Percentiles rank a stretch among this genome's conserved stretches.
Conservation (phyloP, 2,329 filamentous ascomycete genomes). For the Stagonosporopsis vannaccii region DNA sequence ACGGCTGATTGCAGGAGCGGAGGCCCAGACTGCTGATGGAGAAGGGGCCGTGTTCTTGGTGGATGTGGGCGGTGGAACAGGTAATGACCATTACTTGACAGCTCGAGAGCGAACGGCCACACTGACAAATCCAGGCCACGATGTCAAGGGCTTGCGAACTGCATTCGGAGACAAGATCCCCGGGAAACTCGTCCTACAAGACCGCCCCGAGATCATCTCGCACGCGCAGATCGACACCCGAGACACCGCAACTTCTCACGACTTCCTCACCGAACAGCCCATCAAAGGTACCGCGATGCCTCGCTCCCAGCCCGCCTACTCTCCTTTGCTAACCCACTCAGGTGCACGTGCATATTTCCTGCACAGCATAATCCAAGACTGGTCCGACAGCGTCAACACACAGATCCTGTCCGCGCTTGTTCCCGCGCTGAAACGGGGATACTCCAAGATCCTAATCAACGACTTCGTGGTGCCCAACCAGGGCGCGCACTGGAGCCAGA, state of each 20-base stretch:
- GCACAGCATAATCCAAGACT: conserved; percentile 42
- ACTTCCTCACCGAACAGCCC: conserved; percentile 43
- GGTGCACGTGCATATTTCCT: conserved; percentile 38
- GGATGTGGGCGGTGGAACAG: conserved; percentile 34
- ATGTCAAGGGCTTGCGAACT: conserved; percentile 29
- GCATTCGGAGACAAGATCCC: conserved; percentile 25
- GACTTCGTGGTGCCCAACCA: conserved; percentile 37
- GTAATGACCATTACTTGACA: neutral
- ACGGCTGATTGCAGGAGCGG: conserved; percentile 28
- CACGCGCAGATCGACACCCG: conserved; percentile 30
- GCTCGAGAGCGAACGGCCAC: neutral
- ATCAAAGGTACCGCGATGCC: conserved; percentile 39
- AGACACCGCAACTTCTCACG: conserved; percentile 43
- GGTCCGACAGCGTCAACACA: conserved; percentile 31
- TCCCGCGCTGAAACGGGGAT: conserved; percentile 38
- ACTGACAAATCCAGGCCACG: conserved; percentile 20
- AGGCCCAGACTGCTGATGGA: neutral
- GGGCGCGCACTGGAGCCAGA: conserved; percentile 35
- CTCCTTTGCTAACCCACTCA: neutral
- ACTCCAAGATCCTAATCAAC: conserved; percentile 39
- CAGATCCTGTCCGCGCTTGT: conserved; percentile 33
- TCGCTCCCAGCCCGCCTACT: neutral
- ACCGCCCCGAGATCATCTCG: conserved; percentile 30
- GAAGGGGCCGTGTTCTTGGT: conserved; percentile 28
- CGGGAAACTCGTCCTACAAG: conserved; percentile 34